Evolutionary conservation across 1,139 yeast species (phyloP).

Genomic region (Suhomyces guaymorum): DNA sequence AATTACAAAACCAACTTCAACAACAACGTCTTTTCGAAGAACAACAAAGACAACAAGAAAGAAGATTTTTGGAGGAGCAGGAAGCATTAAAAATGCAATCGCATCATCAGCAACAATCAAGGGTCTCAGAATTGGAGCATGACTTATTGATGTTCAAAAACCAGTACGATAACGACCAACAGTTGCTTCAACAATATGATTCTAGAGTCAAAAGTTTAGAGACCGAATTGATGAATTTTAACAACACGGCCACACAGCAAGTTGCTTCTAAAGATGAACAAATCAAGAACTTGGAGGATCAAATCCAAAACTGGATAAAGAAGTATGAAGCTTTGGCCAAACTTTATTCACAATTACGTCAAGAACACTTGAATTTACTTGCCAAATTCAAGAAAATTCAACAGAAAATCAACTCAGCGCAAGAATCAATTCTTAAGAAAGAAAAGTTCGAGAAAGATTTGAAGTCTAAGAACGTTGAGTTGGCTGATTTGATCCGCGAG

Average conservation of each 20-base stretch:
- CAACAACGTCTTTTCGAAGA: conserved; percentile 68
- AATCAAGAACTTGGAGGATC: conserved; percentile 69
- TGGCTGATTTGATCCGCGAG: conserved; percentile 87
- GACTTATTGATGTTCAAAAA: conserved; percentile 74
- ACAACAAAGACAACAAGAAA: conserved; percentile 69
- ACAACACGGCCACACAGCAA: conserved; percentile 71
- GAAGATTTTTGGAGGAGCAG: conserved; percentile 49
- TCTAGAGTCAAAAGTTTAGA: conserved; percentile 82
- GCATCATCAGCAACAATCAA: conserved; percentile 75
- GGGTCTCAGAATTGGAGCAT: conserved; percentile 79
- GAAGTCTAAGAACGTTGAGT: conserved; percentile 81
- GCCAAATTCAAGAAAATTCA: conserved; percentile 81
- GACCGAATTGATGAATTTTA: conserved; percentile 62
- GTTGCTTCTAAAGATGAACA: conserved; percentile 77
- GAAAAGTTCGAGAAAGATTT: conserved; percentile 82
- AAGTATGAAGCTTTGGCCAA: conserved; percentile 91
- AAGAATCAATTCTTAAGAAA: conserved; percentile 83
- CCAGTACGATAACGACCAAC: conserved; percentile 86
- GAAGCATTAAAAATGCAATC: conserved; percentile 68
- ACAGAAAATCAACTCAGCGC: conserved; percentile 89
- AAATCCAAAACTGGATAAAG: conserved; percentile 74
- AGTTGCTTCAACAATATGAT: conserved; percentile 83
- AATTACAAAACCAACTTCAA: conserved; percentile 50
- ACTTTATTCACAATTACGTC: conserved; percentile 85
- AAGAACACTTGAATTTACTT: conserved; percentile 82